phyloP scores from a whole-genome alignment of 805 yeast species.

The Maudiozyma barnettii region DNA sequence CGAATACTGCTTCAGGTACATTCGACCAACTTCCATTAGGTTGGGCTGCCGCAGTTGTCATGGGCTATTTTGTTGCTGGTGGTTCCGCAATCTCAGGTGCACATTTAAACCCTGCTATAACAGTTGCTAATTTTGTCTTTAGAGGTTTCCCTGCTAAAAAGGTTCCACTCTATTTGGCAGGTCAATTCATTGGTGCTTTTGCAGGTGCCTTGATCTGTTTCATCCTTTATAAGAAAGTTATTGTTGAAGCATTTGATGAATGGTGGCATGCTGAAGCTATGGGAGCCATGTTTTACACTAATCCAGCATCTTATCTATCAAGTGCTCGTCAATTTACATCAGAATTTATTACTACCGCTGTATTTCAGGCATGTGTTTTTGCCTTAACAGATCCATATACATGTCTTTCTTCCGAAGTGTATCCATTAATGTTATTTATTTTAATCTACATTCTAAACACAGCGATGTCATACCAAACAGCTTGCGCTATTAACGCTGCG shows the following conservation, averaged over 20 bases:
- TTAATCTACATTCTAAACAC: constrained; percentile 39
- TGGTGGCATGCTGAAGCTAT: constrained; percentile 23
- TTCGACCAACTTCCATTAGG: constrained; percentile 36
- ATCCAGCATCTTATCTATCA: constrained; percentile 34
- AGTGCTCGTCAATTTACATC: constrained; percentile 39
- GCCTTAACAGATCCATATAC: constrained; percentile 45
- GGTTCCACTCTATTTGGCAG: constrained; percentile 36
- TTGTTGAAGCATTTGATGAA: constrained; percentile 16
- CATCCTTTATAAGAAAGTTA: constrained; percentile 35
- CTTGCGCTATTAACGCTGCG: constrained; percentile 45
- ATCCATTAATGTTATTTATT: constrained; percentile 40
- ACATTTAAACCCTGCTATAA: constrained; percentile 48
- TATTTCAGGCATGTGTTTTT: constrained; percentile 39
- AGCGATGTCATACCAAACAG: constrained; percentile 44
- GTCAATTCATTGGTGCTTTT: constrained; percentile 42
- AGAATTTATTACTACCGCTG: constrained; percentile 38
- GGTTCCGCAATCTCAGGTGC: constrained; percentile 47
- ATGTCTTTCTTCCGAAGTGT: constrained; percentile 36
- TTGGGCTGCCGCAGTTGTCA: constrained; percentile 48
- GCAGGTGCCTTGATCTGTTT: constrained; percentile 39
- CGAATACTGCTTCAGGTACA: constrained; percentile 28
- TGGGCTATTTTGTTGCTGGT: constrained; percentile 43
- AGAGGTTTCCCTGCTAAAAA: constrained; percentile 45
- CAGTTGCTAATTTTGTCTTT: constrained; percentile 37
- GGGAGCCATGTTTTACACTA: constrained; percentile 41